A percentile compares a stretch with the other conserved stretches of the same genome.
Evolutionary conservation across 176 grass and related monocot species (phyloP).

Genomic region (Oropetium thomaeum): DNA sequence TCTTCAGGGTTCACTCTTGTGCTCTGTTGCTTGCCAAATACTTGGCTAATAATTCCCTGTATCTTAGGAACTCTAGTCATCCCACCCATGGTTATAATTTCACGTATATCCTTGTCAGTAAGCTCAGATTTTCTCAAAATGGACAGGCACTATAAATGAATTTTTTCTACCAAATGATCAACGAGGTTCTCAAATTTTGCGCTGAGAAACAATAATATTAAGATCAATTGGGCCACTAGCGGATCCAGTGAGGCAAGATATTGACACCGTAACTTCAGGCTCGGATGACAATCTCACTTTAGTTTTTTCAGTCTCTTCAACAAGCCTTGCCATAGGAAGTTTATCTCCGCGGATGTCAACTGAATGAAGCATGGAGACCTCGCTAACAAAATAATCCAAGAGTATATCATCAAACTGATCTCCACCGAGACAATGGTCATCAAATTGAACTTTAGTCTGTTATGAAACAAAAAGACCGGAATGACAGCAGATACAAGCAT

Average conservation of each 20-base stretch:
- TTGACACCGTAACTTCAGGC: background rate
- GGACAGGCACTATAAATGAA: background rate
- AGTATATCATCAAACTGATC: conserved; percentile 29
- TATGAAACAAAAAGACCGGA: background rate
- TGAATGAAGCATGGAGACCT: background rate
- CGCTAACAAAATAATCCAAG: background rate
- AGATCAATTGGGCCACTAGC: background rate
- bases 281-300: conserved; percentile 3
- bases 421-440: background rate
- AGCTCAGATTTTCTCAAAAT: background rate
- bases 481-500: too few species aligned
- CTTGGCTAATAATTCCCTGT: background rate
- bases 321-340: background rate
- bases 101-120: background rate
- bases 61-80: background rate
- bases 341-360: conserved; percentile 7
- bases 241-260: background rate
- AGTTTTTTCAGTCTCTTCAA: background rate
- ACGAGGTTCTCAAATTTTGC: background rate
- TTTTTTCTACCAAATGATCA: background rate
- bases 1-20: conserved; percentile 3
- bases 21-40: background rate
- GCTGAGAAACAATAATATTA: background rate
- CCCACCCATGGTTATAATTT: background rate
- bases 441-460: background rate